A percentile compares a stretch with the other conserved stretches of the same genome.
Conservation (phyloP, 805 yeast species). For the Kodamaea lidongshanica region DNA sequence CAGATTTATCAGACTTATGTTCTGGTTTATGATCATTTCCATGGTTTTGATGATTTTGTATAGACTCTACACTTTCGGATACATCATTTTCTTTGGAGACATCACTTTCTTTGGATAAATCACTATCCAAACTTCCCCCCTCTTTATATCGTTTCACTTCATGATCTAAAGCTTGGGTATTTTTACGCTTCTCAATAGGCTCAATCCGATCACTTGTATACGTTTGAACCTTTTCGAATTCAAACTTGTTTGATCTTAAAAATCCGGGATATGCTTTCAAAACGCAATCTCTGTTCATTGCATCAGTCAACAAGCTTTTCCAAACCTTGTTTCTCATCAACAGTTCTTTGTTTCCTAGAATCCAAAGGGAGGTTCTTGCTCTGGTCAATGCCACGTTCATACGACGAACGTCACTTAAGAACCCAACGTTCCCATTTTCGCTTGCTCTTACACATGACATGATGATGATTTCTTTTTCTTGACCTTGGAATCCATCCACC, state of each 20-base stretch:
- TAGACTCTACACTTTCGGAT: background rate
- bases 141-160: too few species aligned
- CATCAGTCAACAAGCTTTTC: slow-evolving; percentile 64
- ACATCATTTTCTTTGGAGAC: background rate
- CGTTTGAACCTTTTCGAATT: too few species aligned
- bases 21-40: too few species aligned
- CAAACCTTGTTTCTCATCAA: slow-evolving; percentile 64
- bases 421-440: slow-evolving; percentile 68
- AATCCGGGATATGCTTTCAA: slow-evolving; percentile 33
- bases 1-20: too few species aligned
- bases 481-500: slow-evolving; percentile 95
- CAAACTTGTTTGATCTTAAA: too few species aligned
- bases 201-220: too few species aligned
- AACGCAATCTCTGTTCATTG: slow-evolving; percentile 41
- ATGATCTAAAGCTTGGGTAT: too few species aligned
- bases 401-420: slow-evolving; percentile 83
- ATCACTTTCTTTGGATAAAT: slow-evolving; percentile 1
- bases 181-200: too few species aligned
- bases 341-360: slow-evolving; percentile 73
- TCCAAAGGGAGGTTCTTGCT: slow-evolving; percentile 89
- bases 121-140: too few species aligned
- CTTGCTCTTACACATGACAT: slow-evolving; percentile 94
- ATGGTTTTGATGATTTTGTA: too few species aligned
- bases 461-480: slow-evolving; percentile 89
- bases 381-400: slow-evolving; percentile 97